A percentile compares a stretch with the other conserved stretches of the same genome.
These are phyloP conservation scores for Alternaria sp. DNA, from an alignment of 2,329 filamentous ascomycete genomes.

Conservation along the genomic window DNA sequence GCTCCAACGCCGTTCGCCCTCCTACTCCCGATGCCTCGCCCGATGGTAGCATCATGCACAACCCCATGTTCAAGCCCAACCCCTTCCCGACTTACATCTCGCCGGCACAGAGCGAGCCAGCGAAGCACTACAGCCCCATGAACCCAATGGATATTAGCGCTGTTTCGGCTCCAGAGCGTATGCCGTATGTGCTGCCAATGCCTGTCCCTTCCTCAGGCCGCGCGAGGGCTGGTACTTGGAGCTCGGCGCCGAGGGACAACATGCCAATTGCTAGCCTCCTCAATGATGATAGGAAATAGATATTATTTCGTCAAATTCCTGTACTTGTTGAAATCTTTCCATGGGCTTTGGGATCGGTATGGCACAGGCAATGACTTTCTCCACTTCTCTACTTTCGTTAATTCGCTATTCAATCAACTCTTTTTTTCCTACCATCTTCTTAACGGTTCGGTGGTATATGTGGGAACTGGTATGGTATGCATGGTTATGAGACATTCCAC, in stretches of 20 bases:
- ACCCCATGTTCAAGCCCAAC: constrained; percentile 41
- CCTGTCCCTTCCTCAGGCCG: constrained; percentile 46
- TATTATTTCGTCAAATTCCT: background rate
- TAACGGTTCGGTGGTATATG: background rate
- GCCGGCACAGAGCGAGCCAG: constrained; percentile 39
- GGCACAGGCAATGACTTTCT: constrained; percentile 10
- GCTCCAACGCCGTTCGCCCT: constrained; percentile 43
- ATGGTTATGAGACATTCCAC: constrained; percentile 2
- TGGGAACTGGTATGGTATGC: constrained; percentile 2
- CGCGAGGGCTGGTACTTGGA: constrained; percentile 46
- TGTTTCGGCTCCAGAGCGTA: constrained; percentile 44
- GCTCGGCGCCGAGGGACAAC: constrained; percentile 47
- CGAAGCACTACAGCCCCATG: constrained; percentile 45
- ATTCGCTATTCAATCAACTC: constrained; percentile 19
- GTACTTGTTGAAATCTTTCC: constrained; percentile 5
- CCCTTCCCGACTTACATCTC: constrained; percentile 43
- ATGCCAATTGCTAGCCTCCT: constrained; percentile 51
- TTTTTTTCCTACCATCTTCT: background rate
- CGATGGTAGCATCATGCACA: constrained; percentile 48
- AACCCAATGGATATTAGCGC: constrained; percentile 42
- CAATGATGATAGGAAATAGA: constrained; percentile 49
- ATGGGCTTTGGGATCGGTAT: constrained; percentile 3
- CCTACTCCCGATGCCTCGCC: constrained; percentile 52
- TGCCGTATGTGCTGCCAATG: constrained; percentile 50
- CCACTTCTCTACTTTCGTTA: constrained; percentile 37